Evolutionary conservation across 2,329 filamentous ascomycete genomes (phyloP).

Genomic region (Calonectria multiphialidica): DNA sequence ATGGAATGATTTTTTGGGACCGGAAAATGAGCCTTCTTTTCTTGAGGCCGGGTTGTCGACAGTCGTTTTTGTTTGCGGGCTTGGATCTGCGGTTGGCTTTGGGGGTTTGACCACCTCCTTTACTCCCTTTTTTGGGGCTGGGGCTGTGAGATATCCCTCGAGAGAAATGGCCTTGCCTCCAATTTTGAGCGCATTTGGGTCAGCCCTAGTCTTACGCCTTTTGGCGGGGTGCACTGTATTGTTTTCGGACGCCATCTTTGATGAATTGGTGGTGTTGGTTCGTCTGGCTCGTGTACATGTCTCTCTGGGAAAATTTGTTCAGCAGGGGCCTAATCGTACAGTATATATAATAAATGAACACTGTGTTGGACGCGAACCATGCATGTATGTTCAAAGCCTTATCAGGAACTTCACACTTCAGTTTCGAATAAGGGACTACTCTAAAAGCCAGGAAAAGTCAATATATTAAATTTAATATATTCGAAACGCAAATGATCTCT

Average conservation of each 20-base stretch:
- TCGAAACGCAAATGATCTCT: too few relatives aligned
- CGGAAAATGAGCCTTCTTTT: not conserved
- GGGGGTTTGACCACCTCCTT: slow-evolving; percentile 33
- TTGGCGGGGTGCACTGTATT: slow-evolving; percentile 48
- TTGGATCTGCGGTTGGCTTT: slow-evolving; percentile 15
- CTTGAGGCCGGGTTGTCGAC: slow-evolving; percentile 6
- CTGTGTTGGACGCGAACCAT: not conserved
- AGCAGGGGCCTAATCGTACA: not conserved
- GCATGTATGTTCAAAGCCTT: not conserved
- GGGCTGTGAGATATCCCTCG: slow-evolving; percentile 60
- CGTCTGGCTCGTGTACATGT: not conserved
- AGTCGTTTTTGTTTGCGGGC: slow-evolving; percentile 4
- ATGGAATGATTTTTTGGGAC: slow-evolving; percentile 21
- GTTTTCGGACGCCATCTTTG: slow-evolving; percentile 42
- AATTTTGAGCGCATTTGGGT: slow-evolving; percentile 56
- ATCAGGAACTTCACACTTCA: not conserved
- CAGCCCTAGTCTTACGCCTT: slow-evolving; percentile 51
- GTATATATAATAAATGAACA: not conserved
- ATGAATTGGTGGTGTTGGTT: slow-evolving; percentile 13
- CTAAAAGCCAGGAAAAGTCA: not conserved
- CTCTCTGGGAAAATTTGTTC: slow-evolving; percentile 12
- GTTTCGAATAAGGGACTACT: not conserved
- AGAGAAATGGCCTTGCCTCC: slow-evolving; percentile 63
- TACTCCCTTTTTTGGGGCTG: slow-evolving; percentile 41
- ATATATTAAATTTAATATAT: too few relatives aligned